Evolutionary conservation across 2,329 filamentous ascomycete genomes (phyloP).

Genomic region (Fonsecaea nubica): DNA sequence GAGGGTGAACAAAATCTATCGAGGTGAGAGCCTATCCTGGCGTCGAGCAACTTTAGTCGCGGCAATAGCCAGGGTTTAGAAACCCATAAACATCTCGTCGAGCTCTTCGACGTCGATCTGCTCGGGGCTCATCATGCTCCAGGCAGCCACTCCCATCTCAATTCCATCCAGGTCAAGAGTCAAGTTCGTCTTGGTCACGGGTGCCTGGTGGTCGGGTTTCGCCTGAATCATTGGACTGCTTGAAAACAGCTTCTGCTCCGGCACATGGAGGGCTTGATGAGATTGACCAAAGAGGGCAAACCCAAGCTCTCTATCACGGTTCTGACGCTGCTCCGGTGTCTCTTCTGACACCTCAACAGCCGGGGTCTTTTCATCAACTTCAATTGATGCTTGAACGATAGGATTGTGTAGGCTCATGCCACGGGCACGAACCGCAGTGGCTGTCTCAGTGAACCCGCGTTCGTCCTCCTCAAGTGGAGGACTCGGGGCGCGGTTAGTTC

Average conservation of each 20-base stretch:
- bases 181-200: conserved; percentile 45
- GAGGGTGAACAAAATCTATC: neutral
- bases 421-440: conserved; percentile 75
- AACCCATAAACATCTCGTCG: conserved; percentile 78
- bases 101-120: conserved; percentile 91
- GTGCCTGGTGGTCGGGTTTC: conserved; percentile 28
- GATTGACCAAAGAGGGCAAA: conserved; percentile 54
- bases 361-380: conserved; percentile 46
- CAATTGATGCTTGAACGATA: conserved; percentile 47
- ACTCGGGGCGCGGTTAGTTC: conserved; percentile 72
- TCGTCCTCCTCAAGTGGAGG: conserved; percentile 93
- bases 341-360: conserved; percentile 40
- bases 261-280: conserved; percentile 58
- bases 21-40: conserved; percentile 1
- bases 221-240: conserved; percentile 47
- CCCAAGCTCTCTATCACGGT: conserved; percentile 45
- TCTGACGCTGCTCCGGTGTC: conserved; percentile 52
- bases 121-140: conserved; percentile 75
- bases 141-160: conserved; percentile 59
- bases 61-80: conserved; percentile 13
- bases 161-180: conserved; percentile 55
- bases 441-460: conserved; percentile 95
- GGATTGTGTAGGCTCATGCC: conserved; percentile 53
- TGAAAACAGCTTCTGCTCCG: conserved; percentile 42
- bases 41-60: neutral